Conservation (phyloP, 2,329 filamentous ascomycete species). For the Beauveria brongniartii region DNA sequence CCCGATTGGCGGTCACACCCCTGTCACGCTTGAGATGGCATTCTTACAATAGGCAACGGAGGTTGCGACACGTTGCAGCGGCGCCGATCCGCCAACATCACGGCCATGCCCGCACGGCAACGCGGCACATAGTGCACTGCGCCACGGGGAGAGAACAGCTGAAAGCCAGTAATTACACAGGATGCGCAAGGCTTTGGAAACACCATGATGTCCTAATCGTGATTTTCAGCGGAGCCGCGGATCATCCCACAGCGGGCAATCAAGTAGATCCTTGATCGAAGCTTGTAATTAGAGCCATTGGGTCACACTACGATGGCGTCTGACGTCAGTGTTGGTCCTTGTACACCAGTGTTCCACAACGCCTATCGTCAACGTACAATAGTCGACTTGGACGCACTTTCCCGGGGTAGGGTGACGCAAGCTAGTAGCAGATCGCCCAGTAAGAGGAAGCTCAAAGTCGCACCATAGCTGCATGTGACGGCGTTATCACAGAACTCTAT, state of each 20-base stretch:
- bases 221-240: neutral
- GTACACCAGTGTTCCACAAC: neutral
- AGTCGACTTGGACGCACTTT: neutral
- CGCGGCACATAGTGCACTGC: conserved; percentile 1
- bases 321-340: neutral
- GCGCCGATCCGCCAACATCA: neutral
- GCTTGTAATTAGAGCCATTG: neutral
- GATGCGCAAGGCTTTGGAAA: neutral
- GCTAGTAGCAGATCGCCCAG: too few relatives aligned
- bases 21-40: neutral
- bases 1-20: neutral
- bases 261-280: neutral
- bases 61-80: neutral
- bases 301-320: neutral
- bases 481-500: too few relatives aligned
- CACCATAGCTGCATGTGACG: too few relatives aligned
- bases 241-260: neutral
- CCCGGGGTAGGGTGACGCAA: neutral
- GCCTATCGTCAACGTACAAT: neutral
- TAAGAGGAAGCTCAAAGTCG: too few relatives aligned
- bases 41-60: neutral
- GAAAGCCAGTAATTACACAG: neutral
- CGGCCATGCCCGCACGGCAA: neutral
- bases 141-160: conserved; percentile 1
- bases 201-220: neutral